Evolutionary conservation across 2,329 filamentous ascomycete species (phyloP), one percentile per base, ranked within the genome.

Genomic region (Chalaropsis ovoidea): DNA sequence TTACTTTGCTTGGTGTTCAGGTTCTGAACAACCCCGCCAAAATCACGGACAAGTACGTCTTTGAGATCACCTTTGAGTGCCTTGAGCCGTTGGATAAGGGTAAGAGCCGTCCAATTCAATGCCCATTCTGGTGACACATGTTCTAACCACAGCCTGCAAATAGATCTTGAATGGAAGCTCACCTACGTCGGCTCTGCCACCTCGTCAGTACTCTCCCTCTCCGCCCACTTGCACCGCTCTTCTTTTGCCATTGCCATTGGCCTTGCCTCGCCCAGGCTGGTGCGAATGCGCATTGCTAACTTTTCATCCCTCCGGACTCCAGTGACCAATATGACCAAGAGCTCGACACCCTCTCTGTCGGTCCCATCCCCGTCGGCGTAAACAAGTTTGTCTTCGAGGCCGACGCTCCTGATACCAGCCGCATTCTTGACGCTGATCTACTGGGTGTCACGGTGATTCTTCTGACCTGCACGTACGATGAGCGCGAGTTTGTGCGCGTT

Each of bases 301-400:
- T 27, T 19, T 17, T n/a, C 35, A 22, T n/a, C 3, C 42, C 22
- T 24, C 11, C 22, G 22, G 3, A 45, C 17, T 54, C 47, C 42
- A 95, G 90, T 69, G 91, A 94, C 74, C 91, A 97, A 76, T 92
- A 97, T 75, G 94, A 99, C 75, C 94, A 99, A 78, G 94, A 97
- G 77, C 91, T 99, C 71, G 94, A 99, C 77, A 92, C 90, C 24
- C 86, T 99, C 67, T 87, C 97, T 64, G 94, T 99, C 65, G 94
- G 94, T 24, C 94, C 94, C n/a, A 93, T 99, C 71, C 94, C 94
- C 4, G 87, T 96, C 69, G 94, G 94, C 69, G 89, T 96, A 73
- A 99, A 99, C 82, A 99, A 99, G 76, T 99, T 99, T 77, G 80
- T 96, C 73, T 99, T 99, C 78, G 90, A 95, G 78, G 94, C 94